Evolutionary conservation across 352 stramenopile genomes (phyloP), one percentile per base, ranked within the genome.

Genomic region (Phytopythium sindhum): DNA sequence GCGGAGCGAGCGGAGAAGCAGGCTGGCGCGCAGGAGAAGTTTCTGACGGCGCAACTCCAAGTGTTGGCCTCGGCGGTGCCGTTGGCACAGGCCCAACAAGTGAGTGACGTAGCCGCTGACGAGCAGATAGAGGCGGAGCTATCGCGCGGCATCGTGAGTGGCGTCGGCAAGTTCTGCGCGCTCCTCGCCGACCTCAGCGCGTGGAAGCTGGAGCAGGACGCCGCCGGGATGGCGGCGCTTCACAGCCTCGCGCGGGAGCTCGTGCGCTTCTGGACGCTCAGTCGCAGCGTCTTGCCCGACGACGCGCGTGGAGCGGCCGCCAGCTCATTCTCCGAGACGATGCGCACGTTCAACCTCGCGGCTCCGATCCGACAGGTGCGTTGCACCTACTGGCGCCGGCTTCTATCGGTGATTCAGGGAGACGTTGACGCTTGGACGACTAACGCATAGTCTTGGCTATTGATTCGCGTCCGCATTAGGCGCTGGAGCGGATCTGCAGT

Each of bases 251-350:
- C 39, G 9, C 56, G 28, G 39, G 41, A 35, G 5, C 24, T 61
- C 8, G 56, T 23, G 14, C 39, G 12, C 19, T 52, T 61, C 24
- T 61, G 56, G 56, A 1, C 19, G 26, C 56, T 61, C 17, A 53
- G 26, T 41, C 55, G 37, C n/a, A 39, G 35, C 55, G 55, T 29
- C 29, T 9, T 60, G 37, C 55, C 55, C 9, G 55, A 37, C 6
- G 24, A 15, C 4, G 37, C 17, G 35, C 35, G 23, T 4, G 37
- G 14, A 15, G 39, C n/a, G 1, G 55, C 24, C 6, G 17, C 17
- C 39, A 39, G 17, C 17, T 15, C 23, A 23, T 60, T 60, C 37
- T 17, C 2, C 9, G 29, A 37, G 55, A 48, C 42, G 26, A 23
- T n/a, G 24, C 24, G 24, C 9, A 12, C 28, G 1, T 4, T 11